These are phyloP conservation scores for Haplosporangium sp. DNA, from an alignment of 371 early-diverging fungal species.

Conservation along the genomic window DNA sequence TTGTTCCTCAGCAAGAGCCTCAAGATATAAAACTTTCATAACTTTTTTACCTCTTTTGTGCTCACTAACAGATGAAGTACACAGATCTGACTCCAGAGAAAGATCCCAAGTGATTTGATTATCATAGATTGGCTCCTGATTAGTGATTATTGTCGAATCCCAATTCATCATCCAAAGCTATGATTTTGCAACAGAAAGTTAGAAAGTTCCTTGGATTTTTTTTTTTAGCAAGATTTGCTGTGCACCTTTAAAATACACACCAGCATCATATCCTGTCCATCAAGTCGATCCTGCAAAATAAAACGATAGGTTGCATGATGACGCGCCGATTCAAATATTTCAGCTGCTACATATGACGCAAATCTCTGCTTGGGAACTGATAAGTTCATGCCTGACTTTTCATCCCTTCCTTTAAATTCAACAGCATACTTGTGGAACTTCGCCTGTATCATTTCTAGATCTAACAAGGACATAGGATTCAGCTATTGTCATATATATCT, in stretches of 20 bases:
- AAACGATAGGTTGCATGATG: constrained; percentile 55
- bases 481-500: background rate
- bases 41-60: constrained; percentile 21
- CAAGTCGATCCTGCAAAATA: constrained; percentile 52
- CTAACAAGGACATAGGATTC: constrained; percentile 1
- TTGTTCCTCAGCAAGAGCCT: constrained; percentile 18
- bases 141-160: constrained; percentile 44
- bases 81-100: constrained; percentile 21
- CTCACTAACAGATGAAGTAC: background rate
- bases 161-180: constrained; percentile 56
- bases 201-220: background rate
- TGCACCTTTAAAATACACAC: constrained; percentile 8
- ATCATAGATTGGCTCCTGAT: constrained; percentile 28
- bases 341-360: constrained; percentile 40
- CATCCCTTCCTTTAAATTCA: constrained; percentile 15
- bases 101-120: constrained; percentile 26
- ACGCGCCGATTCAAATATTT: constrained; percentile 48
- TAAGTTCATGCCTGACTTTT: background rate
- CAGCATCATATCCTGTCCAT: constrained; percentile 41
- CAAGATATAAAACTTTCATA: constrained; percentile 49
- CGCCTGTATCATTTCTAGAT: constrained; percentile 50
- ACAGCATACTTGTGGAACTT: constrained; percentile 48
- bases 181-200: background rate
- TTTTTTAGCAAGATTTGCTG: background rate
- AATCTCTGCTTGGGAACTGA: constrained; percentile 36